Conservation (phyloP, 257 asterid genomes). For the Salvia rosmarinus region DNA sequence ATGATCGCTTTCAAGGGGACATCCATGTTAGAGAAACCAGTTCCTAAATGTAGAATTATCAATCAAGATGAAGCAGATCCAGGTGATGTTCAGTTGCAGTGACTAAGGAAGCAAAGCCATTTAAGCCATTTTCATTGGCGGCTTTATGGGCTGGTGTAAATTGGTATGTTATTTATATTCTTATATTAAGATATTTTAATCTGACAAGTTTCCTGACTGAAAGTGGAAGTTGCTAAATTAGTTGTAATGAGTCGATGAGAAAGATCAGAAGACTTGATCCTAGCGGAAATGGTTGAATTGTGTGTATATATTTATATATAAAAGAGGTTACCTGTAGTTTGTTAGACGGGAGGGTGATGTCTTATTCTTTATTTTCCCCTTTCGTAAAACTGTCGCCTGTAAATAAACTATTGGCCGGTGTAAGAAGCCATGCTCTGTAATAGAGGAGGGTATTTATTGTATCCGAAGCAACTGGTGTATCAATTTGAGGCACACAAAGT, state of each 20-base stretch:
- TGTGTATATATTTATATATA: background rate
- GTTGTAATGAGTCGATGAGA: constrained; percentile 33
- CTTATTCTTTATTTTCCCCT: constrained; percentile 6
- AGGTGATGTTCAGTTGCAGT: constrained; percentile 40
- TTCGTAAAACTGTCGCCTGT: constrained; percentile 35
- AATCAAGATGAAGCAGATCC: constrained; percentile 50
- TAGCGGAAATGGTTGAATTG: constrained; percentile 38
- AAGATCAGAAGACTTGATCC: constrained; percentile 31
- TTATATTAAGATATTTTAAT: constrained; percentile 12
- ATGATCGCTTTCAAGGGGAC: constrained; percentile 87
- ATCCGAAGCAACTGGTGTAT: background rate
- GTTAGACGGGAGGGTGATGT: constrained; percentile 22
- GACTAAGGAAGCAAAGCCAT: constrained; percentile 26
- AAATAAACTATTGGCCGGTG: constrained; percentile 34
- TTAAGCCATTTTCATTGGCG: constrained; percentile 34
- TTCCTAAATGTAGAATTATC: constrained; percentile 65
- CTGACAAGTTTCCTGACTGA: constrained; percentile 32
- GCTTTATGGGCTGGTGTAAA: constrained; percentile 41
- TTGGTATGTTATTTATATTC: constrained; percentile 23
- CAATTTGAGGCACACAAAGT: background rate
- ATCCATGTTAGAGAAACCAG: constrained; percentile 77
- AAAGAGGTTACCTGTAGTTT: constrained; percentile 23
- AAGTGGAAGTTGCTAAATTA: constrained; percentile 27
- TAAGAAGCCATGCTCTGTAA: background rate
- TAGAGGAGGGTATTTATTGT: background rate